Base-by-base conservation (phyloP, 805 yeast genomes). In the Lachancea cidri region DNA sequence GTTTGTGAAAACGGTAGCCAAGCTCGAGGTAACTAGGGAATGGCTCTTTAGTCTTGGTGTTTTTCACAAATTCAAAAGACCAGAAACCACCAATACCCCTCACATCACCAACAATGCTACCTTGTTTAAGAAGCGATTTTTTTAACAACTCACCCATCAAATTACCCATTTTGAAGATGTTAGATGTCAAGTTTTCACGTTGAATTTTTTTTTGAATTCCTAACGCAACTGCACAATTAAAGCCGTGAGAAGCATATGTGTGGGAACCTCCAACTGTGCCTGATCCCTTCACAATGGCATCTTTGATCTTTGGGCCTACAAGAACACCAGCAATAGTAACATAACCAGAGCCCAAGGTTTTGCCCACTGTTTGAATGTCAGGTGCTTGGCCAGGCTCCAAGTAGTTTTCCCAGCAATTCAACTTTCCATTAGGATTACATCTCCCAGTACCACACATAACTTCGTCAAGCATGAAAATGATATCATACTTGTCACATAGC, bases 11-110 rank as follows among this genome's bases (percentile, higher is more conserved):
- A 24, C 57, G 52, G 38, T 63, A 58, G 25, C 71, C 74, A 30
- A 71, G 58, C 34, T 63, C 60, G 32, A 62, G 42, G 15, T 55
- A 52, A 31, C 64, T 57, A 27, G 63, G 67, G 45, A 75, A 74
- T 9, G 72, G 64, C 55, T 73, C 74, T 50, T 75, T 77, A 16
- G 81, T 71, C 14, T 53, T 57, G 46, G 67, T 72, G 53, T 78
- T 69, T 51, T 74, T 69, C 44, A 77, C 82, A 38, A 76, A 64
- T 57, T 79, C 84, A 35, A 79, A 52, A 3, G 77, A 65, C 72
- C 81, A 68, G 60, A 79, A 79, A 31, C 76, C 73, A 46, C 83
- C 84, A 43, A 75, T 64, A 40, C 85, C 85, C 59, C 85, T 70
- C 30, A 79, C 71, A 49, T 79, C 79, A 44, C 82, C 84, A 17